Conservation (phyloP, 192 early-diverging fungal species). For the Umbelopsis isabellina region DNA sequence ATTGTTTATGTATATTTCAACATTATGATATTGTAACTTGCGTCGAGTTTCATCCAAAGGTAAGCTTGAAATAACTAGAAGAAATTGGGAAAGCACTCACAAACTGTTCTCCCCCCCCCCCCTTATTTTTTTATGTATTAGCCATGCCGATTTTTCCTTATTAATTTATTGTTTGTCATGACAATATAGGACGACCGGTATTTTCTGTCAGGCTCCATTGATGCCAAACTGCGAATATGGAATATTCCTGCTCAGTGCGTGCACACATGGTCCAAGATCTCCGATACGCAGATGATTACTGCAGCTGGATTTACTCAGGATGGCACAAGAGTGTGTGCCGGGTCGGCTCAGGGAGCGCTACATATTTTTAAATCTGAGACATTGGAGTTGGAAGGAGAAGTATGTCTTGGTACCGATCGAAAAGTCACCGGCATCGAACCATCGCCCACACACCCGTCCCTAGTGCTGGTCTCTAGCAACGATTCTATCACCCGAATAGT, state of each 20-base stretch:
- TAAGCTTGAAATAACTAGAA: not conserved
- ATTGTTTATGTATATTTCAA: constrained; percentile 78
- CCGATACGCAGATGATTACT: constrained; percentile 72
- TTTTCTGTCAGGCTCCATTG: constrained; percentile 70
- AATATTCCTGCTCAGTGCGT: constrained; percentile 74
- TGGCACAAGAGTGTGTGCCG: constrained; percentile 68
- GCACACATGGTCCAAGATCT: constrained; percentile 70
- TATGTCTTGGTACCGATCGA: constrained; percentile 55
- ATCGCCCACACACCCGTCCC: constrained; percentile 51
- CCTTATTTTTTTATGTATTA: no score
- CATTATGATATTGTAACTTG: constrained; percentile 79
- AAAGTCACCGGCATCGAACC: constrained; percentile 83
- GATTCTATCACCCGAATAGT: constrained; percentile 81
- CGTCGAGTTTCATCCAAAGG: constrained; percentile 77
- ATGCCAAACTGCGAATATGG: constrained; percentile 79
- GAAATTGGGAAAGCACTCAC: not conserved
- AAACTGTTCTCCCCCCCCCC: not conserved
- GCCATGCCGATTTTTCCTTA: no score
- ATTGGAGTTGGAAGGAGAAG: constrained; percentile 69
- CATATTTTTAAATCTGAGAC: constrained; percentile 80
- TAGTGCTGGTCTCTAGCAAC: constrained; percentile 70
- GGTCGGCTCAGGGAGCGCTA: constrained; percentile 72
- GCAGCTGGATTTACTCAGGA: constrained; percentile 72
- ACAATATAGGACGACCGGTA: constrained; percentile 34
- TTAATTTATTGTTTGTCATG: not conserved